phyloP scores from a whole-genome alignment of 352 stramenopile genomes.

The Globisporangium rhizosaccharum region DNA sequence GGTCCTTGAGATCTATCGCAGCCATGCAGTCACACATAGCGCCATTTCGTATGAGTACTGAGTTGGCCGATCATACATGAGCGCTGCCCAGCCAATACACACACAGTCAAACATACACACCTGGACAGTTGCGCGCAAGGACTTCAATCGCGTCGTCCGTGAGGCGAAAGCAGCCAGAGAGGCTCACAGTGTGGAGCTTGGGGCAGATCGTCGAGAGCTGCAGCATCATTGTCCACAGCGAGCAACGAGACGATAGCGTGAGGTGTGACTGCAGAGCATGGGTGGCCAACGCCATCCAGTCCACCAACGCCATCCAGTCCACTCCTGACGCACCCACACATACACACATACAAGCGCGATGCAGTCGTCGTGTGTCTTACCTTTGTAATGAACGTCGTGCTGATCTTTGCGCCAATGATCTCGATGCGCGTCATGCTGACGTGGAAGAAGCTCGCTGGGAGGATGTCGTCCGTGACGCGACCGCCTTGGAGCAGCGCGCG shows the following conservation, averaged over 20 bases:
- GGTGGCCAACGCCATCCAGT: not conserved
- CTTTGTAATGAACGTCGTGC: conserved; percentile 63
- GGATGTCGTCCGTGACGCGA: conserved; percentile 74
- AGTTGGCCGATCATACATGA: no score
- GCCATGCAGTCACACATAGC: not conserved
- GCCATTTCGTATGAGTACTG: no score
- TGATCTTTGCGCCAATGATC: conserved; percentile 84
- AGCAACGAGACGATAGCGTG: not conserved
- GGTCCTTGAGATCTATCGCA: conserved; percentile 72
- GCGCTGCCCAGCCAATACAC: no score
- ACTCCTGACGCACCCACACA: not conserved
- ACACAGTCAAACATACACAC: conserved; percentile 18
- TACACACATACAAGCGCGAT: not conserved
- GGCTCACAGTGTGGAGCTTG: conserved; percentile 83
- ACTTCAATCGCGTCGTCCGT: conserved; percentile 82
- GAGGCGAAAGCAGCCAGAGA: conserved; percentile 84
- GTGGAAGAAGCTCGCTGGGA: conserved; percentile 83
- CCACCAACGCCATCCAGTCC: not conserved
- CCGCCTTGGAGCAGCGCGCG: conserved; percentile 67
- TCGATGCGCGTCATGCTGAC: conserved; percentile 80
- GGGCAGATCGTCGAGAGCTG: conserved; percentile 72
- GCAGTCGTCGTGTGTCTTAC: conserved; percentile 12
- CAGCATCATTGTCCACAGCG: not conserved
- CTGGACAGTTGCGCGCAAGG: conserved; percentile 73
- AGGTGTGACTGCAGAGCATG: not conserved